Conservation (phyloP, 306 rosid species). For the Trichosanthes truncata region DNA sequence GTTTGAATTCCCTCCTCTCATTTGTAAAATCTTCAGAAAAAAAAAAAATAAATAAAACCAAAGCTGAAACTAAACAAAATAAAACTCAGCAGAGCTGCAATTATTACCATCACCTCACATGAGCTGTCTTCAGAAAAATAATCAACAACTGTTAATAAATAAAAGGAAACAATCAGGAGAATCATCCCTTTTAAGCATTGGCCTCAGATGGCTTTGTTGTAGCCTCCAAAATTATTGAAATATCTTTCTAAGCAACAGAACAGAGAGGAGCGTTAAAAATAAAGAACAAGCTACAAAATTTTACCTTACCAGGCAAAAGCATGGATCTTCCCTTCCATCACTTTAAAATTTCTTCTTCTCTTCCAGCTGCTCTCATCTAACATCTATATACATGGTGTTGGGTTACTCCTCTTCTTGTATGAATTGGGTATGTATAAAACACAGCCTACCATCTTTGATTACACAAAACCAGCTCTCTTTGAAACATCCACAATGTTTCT, state of each 20-base stretch:
- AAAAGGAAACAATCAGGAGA: neutral
- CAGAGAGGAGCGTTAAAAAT: neutral
- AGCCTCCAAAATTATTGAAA: slow-evolving; percentile 36
- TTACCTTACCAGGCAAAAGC: too few relatives aligned
- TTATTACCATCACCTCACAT: neutral
- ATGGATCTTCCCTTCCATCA: too few relatives aligned
- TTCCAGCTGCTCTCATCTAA: slow-evolving; percentile 39
- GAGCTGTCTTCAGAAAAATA: neutral
- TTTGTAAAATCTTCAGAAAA: too few relatives aligned
- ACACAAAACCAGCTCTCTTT: slow-evolving; percentile 13
- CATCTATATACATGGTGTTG: slow-evolving; percentile 51
- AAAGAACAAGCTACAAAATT: slow-evolving; percentile 13
- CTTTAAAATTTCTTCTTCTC: slow-evolving; percentile 21
- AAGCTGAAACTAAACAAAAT: neutral
- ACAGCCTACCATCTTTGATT: slow-evolving; percentile 37
- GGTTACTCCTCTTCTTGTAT: slow-evolving; percentile 41
- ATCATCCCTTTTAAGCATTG: slow-evolving; percentile 6
- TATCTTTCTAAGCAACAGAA: slow-evolving; percentile 27
- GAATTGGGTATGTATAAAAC: slow-evolving; percentile 72
- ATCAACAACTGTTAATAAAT: neutral
- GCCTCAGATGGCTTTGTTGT: slow-evolving; percentile 11
- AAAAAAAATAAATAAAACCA: neutral
- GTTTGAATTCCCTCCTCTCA: neutral
- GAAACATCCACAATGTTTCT: slow-evolving; percentile 1
- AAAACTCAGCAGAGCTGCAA: slow-evolving; percentile 1